Base-by-base conservation (phyloP, 1,139 yeast genomes). In the Yamadazyma songkhlaensis region DNA sequence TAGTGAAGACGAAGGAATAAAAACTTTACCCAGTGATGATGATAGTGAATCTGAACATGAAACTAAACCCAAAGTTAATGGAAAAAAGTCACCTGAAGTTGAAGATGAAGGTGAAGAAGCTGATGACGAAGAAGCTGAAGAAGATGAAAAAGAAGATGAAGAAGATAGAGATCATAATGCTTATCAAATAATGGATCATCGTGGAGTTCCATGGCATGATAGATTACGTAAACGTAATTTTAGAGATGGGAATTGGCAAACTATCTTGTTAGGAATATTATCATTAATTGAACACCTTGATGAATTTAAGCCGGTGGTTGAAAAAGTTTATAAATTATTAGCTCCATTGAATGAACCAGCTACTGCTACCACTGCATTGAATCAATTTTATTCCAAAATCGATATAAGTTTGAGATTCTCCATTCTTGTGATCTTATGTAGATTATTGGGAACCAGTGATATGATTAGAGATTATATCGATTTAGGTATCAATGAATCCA, bases 241-340 rank as follows among this genome's bases (percentile, higher is more conserved):
- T 56, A 80, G 75, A 50, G 90, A 87, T 51, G 96, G 96, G 4
- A 80, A 80, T 40, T 90, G 97, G 96, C 84, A 87, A 50, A 72
- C 83, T 31, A 77, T 84, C 33, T 60, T 89, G 25, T 59, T 89
- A 32, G 96, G 96, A 13, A 68, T 89, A 4, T 67, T 89, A 23
- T 72, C 82, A 1, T 59, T 77, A 36, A 77, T 84, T 9, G 79
- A 80, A 32, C 71, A 79, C 48, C 71, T 81, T 24, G 79, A 81
- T 0, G 72, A 73, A 14, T 84, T 77, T 62, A 55, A 66, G 23
- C 63, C 64, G 0, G 58, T 61, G 5, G 74, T 83, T 39, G 64
- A 60, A 11, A 61, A 64, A 28, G 73, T 78, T 2, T 74, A 69
- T 43, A 69, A 69, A 32, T 54, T 60, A 2, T 58, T 84, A 36